These are phyloP conservation scores for Kwoniella newhampshirensis DNA, from an alignment of 768 basidiomycete genomes.

Conservation along the genomic window DNA sequence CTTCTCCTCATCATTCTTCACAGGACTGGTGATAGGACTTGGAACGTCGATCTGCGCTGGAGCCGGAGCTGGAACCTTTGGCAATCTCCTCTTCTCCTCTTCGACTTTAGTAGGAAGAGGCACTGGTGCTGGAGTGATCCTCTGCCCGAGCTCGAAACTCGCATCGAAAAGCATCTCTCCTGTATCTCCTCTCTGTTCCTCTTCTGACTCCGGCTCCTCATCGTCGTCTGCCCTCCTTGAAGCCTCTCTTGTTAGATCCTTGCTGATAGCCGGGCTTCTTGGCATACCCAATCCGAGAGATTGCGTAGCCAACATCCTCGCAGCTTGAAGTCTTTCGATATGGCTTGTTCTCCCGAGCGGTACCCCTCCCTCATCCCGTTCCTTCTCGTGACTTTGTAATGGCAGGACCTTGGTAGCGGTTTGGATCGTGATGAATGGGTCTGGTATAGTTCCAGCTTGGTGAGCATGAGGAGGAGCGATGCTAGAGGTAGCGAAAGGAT, in stretches of 20 bases:
- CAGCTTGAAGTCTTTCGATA: conserved; percentile 43
- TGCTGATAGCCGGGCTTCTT: conserved; percentile 29
- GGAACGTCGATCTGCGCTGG: conserved; percentile 38
- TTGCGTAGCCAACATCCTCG: conserved; percentile 49
- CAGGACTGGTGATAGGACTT: conserved; percentile 44
- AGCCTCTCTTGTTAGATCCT: conserved; percentile 19
- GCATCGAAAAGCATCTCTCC: conserved; percentile 20
- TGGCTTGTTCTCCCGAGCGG: conserved; percentile 48
- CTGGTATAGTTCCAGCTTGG: conserved; percentile 48
- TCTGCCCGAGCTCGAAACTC: conserved; percentile 5
- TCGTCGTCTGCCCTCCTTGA: background rate
- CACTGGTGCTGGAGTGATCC: background rate
- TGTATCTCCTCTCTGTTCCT: conserved; percentile 19
- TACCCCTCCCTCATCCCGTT: conserved; percentile 36
- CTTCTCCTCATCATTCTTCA: conserved; percentile 14
- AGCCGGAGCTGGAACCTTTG: conserved; percentile 43
- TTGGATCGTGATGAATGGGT: conserved; percentile 52
- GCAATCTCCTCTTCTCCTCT: conserved; percentile 33
- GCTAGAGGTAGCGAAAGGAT: conserved; percentile 13
- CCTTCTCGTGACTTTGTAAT: background rate
- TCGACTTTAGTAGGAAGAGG: conserved; percentile 8
- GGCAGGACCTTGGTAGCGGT: conserved; percentile 42
- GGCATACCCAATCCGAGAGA: conserved; percentile 51
- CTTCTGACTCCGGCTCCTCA: conserved; percentile 5
- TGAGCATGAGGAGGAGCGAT: conserved; percentile 26